Evolutionary conservation across 768 basidiomycete genomes (phyloP).

Genomic region (Mycena vulgaris): DNA sequence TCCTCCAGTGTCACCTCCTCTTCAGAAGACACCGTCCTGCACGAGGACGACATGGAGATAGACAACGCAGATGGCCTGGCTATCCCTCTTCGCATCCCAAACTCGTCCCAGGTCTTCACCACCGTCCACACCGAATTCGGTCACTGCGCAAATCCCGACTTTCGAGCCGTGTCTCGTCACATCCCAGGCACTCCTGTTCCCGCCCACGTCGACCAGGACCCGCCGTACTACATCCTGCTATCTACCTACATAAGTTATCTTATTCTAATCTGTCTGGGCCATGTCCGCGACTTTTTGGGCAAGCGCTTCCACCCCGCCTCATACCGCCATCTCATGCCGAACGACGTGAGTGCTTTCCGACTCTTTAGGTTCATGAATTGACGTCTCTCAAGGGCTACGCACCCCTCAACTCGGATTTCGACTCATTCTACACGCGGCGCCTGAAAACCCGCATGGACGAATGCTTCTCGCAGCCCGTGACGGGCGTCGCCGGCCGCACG

Average conservation of each 20-base stretch:
- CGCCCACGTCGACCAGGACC: slow-evolving; percentile 80
- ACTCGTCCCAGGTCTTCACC: slow-evolving; percentile 82
- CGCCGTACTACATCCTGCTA: slow-evolving; percentile 85
- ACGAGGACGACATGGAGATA: slow-evolving; percentile 61
- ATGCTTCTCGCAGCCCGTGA: slow-evolving; percentile 94
- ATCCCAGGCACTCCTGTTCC: slow-evolving; percentile 64
- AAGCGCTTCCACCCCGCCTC: slow-evolving; percentile 80
- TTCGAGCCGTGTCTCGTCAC: slow-evolving; percentile 79
- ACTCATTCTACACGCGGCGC: slow-evolving; percentile 98
- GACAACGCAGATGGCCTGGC: slow-evolving; percentile 71
- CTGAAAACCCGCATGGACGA: slow-evolving; percentile 96
- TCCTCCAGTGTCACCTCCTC: slow-evolving; percentile 81
- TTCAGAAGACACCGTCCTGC: slow-evolving; percentile 76
- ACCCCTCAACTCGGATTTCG: slow-evolving; percentile 97
- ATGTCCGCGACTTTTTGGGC: slow-evolving; percentile 96
- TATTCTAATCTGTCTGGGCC: slow-evolving; percentile 92
- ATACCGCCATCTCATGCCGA: slow-evolving; percentile 89
- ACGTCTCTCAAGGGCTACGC: slow-evolving; percentile 83
- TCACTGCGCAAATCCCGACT: slow-evolving; percentile 86
- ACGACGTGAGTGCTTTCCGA: slow-evolving; percentile 71
- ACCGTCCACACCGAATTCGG: slow-evolving; percentile 95
- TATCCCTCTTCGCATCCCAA: slow-evolving; percentile 77
- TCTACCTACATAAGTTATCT: slow-evolving; percentile 73
- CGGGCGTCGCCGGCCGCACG: slow-evolving; percentile 96
- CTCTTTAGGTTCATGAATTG: neutral